These are phyloP conservation scores for Leccinum variicolor DNA, from an alignment of 768 basidiomycete genomes.

Conservation along the genomic window DNA sequence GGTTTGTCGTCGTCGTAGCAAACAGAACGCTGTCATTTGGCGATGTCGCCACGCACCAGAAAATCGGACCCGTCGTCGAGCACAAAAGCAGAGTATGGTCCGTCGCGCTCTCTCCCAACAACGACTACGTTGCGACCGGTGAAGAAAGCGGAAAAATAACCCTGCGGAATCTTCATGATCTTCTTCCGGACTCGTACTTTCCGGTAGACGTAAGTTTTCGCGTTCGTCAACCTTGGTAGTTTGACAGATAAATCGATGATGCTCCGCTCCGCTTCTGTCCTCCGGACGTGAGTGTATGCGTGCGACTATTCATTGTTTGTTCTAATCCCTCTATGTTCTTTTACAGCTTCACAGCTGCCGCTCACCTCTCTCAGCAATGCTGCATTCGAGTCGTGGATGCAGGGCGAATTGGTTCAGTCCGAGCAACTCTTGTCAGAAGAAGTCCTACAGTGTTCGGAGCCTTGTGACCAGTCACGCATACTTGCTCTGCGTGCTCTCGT, in stretches of 20 bases:
- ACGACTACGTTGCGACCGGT: background rate
- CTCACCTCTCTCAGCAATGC: background rate
- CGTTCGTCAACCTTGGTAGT: background rate
- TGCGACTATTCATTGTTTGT: background rate
- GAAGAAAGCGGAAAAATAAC: background rate
- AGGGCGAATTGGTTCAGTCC: background rate
- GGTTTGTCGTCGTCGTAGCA: background rate
- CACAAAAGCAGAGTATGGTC: background rate
- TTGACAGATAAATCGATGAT: background rate
- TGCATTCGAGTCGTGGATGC: constrained; percentile 1
- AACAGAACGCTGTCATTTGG: background rate
- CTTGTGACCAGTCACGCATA: background rate
- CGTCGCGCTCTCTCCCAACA: background rate
- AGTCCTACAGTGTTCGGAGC: background rate
- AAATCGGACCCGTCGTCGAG: background rate
- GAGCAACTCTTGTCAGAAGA: constrained; percentile 4
- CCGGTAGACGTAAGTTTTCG: background rate
- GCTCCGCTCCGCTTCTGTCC: background rate
- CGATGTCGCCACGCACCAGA: background rate
- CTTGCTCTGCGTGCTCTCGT: constrained; percentile 3
- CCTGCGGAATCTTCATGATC: background rate
- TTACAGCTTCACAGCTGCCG: background rate
- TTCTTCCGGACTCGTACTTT: background rate
- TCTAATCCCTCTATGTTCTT: background rate
- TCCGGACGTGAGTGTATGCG: background rate